These are phyloP conservation scores for Carallia pectinifolia DNA, from an alignment of 345 rosid species.

Conservation along the genomic window DNA sequence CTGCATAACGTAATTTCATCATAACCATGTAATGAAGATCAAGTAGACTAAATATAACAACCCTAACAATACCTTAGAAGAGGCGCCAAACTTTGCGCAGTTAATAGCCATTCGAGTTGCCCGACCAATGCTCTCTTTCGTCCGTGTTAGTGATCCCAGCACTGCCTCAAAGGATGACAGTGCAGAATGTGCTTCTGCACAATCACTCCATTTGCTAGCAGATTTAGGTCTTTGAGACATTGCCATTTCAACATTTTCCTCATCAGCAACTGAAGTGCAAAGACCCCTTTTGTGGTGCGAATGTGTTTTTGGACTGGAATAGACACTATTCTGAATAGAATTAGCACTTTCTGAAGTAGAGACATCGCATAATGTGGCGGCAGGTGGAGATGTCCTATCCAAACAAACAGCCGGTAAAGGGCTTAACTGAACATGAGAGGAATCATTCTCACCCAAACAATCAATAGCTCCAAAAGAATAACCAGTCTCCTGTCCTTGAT, in stretches of 20 bases:
- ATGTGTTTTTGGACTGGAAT: slow-evolving; percentile 45
- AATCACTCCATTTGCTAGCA: slow-evolving; percentile 38
- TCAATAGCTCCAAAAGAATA: slow-evolving; percentile 34
- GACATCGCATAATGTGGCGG: slow-evolving; percentile 37
- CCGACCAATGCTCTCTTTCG: slow-evolving; percentile 87
- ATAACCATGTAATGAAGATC: neutral
- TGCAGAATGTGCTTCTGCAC: slow-evolving; percentile 50
- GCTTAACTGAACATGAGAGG: slow-evolving; percentile 26
- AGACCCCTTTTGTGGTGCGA: slow-evolving; percentile 31
- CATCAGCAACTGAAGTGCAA: slow-evolving; percentile 38
- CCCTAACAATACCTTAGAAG: slow-evolving; percentile 54
- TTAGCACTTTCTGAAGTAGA: slow-evolving; percentile 68
- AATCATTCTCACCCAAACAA: slow-evolving; percentile 37
- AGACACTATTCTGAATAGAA: slow-evolving; percentile 45
- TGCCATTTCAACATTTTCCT: slow-evolving; percentile 44
- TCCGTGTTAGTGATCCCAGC: slow-evolving; percentile 74
- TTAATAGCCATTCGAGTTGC: slow-evolving; percentile 90
- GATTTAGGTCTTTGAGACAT: slow-evolving; percentile 44
- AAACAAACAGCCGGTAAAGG: slow-evolving; percentile 43
- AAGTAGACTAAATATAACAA: slow-evolving; percentile 5
- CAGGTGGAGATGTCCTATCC: slow-evolving; percentile 47
- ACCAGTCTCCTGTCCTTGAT: slow-evolving; percentile 27
- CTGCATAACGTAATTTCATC: neutral
- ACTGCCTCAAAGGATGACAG: slow-evolving; percentile 66
- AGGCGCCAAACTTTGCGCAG: slow-evolving; percentile 75